Base-by-base conservation (phyloP, 257 asterid species). In the Linaria vulgaris region DNA sequence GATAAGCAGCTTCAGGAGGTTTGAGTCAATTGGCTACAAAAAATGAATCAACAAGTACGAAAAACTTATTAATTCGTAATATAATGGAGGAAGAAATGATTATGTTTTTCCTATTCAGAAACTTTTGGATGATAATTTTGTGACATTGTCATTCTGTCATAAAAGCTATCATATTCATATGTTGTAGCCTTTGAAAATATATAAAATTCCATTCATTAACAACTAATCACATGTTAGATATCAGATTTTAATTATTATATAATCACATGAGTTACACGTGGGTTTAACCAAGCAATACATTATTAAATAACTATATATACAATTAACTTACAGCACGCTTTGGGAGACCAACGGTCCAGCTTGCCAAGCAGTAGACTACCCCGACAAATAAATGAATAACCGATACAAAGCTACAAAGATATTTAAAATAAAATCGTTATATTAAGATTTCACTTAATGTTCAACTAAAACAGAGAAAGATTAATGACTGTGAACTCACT, bases 331-430 rank as follows among this genome's bases (percentile, higher is more conserved):
- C 97, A 61, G 97, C 97, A 74, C 97, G 80, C 82, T 91, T 91
- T n/a, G 96, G 97, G 54, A 91, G 96, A 47, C 96, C 98, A 8
- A 88, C 88, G 3, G 63, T 4, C 95, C 97, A 89, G 86, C 95
- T 86, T 16, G 58, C 39, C 76, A 78, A 69, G 72, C 97, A 89
- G 80, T 89, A 89, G 34, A 79, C 70, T 46, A 83, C 97, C 16
- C 97, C 97, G 72, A 89, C 91, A 53, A 78, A 72, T 72, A 89
- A 77, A 78, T 89, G 95, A 69, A 89, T 73, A 59, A 78, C 91
- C 45, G 95, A 89, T 43, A 91, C 96, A 67, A 88, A 91, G 59
- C 97, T 91, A 82, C 77, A 68, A 27, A 27, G 34, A 27, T 2
- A 65, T 13, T 43, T 63, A 12, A 10, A 22, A 59, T 62, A 25